A percentile compares a stretch with the other conserved stretches of the same genome.
These are phyloP conservation scores for Xylariaceae sp. DNA, from an alignment of 2,329 filamentous ascomycete species.

Conservation along the genomic window DNA sequence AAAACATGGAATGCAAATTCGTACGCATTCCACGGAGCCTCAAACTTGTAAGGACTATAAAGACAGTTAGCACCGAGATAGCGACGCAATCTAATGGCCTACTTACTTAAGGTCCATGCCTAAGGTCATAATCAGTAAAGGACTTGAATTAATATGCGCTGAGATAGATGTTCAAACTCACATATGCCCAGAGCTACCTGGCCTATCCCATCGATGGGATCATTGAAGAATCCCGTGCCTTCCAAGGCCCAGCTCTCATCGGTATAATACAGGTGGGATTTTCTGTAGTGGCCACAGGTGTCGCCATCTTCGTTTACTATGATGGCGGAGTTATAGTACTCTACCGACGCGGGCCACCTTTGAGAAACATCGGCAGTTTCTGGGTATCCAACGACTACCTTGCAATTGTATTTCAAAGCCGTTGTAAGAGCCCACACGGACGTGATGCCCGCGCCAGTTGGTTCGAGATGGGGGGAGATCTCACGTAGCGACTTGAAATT, in stretches of 20 bases:
- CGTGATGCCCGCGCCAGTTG: slow-evolving; percentile 59
- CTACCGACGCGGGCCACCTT: slow-evolving; percentile 46
- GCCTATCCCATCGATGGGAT: slow-evolving; percentile 45
- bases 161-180: slow-evolving; percentile 32
- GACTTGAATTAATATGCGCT: not conserved
- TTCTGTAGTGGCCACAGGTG: slow-evolving; percentile 58
- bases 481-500: slow-evolving; percentile 68
- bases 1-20: slow-evolving; percentile 57
- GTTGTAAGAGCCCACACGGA: slow-evolving; percentile 67
- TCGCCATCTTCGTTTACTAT: slow-evolving; percentile 57
- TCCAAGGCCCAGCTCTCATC: slow-evolving; percentile 61
- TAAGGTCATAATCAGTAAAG: slow-evolving; percentile 24
- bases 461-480: slow-evolving; percentile 66
- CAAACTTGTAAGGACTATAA: slow-evolving; percentile 46
- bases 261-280: slow-evolving; percentile 54
- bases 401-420: slow-evolving; percentile 62
- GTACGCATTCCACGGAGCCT: slow-evolving; percentile 46
- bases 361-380: slow-evolving; percentile 56
- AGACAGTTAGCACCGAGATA: slow-evolving; percentile 19
- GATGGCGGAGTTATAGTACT: slow-evolving; percentile 46
- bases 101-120: slow-evolving; percentile 62
- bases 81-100: not conserved
- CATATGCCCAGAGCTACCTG: slow-evolving; percentile 57
- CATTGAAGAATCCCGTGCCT: slow-evolving; percentile 49
- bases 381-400: slow-evolving; percentile 69